Conservation (phyloP, 73 alveolate genomes). For the Diophrys sp. region DNA sequence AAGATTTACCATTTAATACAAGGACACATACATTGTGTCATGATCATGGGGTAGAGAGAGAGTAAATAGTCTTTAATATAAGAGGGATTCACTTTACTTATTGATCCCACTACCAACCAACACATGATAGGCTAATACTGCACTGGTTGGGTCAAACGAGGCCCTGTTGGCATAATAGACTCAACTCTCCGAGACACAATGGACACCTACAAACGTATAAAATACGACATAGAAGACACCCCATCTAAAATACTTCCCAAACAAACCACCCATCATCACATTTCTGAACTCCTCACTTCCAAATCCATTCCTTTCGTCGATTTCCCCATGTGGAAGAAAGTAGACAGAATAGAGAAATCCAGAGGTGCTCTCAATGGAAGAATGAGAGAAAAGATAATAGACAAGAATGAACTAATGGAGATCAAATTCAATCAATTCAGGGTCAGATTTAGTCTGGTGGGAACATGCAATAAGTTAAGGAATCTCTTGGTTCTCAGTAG, state of each 20-base stretch:
- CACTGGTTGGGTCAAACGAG: constrained; percentile 89
- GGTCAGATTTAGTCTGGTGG: too few relatives aligned
- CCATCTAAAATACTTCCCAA: constrained; percentile 11
- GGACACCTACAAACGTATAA: constrained; percentile 42
- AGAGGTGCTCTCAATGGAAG: constrained; percentile 2
- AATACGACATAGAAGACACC: constrained; percentile 20
- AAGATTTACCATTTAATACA: constrained; percentile 33
- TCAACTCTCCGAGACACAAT: constrained; percentile 57
- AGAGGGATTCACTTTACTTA: too few relatives aligned
- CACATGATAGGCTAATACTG: constrained; percentile 56
- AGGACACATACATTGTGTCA: constrained; percentile 18
- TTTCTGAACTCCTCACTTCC: background rate
- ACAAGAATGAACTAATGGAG: constrained; percentile 21
- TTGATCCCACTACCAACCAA: background rate
- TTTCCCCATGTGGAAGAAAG: constrained; percentile 13
- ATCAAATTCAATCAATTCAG: too few relatives aligned
- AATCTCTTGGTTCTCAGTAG: too few relatives aligned
- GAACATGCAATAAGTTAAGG: too few relatives aligned
- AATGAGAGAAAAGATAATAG: constrained; percentile 22
- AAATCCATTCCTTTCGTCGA: constrained; percentile 7
- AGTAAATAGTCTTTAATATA: too few relatives aligned
- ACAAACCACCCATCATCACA: constrained; percentile 11
- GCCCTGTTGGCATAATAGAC: constrained; percentile 85
- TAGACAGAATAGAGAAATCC: constrained; percentile 9
- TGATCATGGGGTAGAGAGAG: constrained; percentile 46